A percentile compares a stretch with the other conserved stretches of the same genome.
Evolutionary conservation across 805 yeast genomes (phyloP).

Genomic region (Barnettozyma siamensis): DNA sequence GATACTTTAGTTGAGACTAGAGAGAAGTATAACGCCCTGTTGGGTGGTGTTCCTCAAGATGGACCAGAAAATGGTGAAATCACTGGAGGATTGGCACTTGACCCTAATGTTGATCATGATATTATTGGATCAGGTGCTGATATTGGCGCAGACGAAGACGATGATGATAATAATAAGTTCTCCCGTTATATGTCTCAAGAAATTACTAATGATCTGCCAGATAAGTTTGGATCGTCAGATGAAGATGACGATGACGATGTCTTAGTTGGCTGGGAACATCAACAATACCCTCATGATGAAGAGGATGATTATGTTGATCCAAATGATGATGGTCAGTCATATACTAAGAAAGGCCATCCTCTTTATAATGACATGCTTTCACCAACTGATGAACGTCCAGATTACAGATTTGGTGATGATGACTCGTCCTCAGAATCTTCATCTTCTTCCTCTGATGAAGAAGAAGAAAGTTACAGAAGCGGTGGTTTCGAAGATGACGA

Average conservation of each 20-base stretch:
- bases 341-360: constrained; percentile 56
- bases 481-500: constrained; percentile 24
- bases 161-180: constrained; percentile 23
- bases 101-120: constrained; percentile 35
- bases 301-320: constrained; percentile 76
- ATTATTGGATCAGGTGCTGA: constrained; percentile 21
- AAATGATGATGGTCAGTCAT: constrained; percentile 74
- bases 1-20: constrained; percentile 82
- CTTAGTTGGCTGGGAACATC: constrained; percentile 18
- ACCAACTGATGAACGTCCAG: constrained; percentile 19
- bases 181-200: constrained; percentile 67
- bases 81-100: constrained; percentile 25
- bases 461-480: constrained; percentile 11
- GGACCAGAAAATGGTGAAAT: constrained; percentile 31
- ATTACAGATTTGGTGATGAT: constrained; percentile 20
- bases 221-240: constrained; percentile 55
- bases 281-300: constrained; percentile 25
- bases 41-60: constrained; percentile 60
- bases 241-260: constrained; percentile 32
- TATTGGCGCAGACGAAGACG: constrained; percentile 18
- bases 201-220: constrained; percentile 50
- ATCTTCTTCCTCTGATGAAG: constrained; percentile 16
- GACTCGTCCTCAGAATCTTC: constrained; percentile 15
- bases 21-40: constrained; percentile 87
- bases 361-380: constrained; percentile 38